These are phyloP conservation scores for Metarhizium sp. DNA, from an alignment of 2,329 filamentous ascomycete species.

Conservation along the genomic window DNA sequence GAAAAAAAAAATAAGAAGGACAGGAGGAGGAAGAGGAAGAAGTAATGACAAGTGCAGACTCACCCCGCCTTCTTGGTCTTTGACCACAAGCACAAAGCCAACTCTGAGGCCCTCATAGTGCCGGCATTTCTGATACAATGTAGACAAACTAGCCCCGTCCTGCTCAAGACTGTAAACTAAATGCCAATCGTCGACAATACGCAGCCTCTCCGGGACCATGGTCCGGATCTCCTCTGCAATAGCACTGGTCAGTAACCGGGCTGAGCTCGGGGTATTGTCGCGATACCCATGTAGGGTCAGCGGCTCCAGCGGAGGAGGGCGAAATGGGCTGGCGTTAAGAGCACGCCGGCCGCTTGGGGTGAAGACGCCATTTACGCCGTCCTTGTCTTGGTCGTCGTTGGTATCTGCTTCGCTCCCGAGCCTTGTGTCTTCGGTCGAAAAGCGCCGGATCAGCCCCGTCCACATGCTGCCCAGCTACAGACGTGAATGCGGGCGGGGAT, in stretches of 20 bases:
- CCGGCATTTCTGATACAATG: slow-evolving; percentile 73
- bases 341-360: slow-evolving; percentile 39
- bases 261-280: slow-evolving; percentile 46
- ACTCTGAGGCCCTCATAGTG: slow-evolving; percentile 59
- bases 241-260: slow-evolving; percentile 58
- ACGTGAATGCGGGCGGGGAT: not conserved
- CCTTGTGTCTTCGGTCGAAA: slow-evolving; percentile 40
- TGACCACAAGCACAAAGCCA: slow-evolving; percentile 83
- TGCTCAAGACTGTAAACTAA: slow-evolving; percentile 85
- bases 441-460: slow-evolving; percentile 58
- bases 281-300: slow-evolving; percentile 60
- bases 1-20: not conserved
- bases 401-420: slow-evolving; percentile 19
- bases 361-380: slow-evolving; percentile 51
- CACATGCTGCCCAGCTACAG: slow-evolving; percentile 30
- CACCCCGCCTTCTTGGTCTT: slow-evolving; percentile 66
- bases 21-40: not conserved
- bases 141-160: slow-evolving; percentile 78
- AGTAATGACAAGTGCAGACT: slow-evolving; percentile 22
- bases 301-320: slow-evolving; percentile 81
- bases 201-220: slow-evolving; percentile 75
- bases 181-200: slow-evolving; percentile 80
- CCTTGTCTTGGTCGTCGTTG: slow-evolving; percentile 17
- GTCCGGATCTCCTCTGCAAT: slow-evolving; percentile 90
- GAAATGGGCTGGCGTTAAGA: slow-evolving; percentile 56